Evolutionary conservation across 2,329 filamentous ascomycete species (phyloP).

Genomic region (Pleoardoris graminearum): DNA sequence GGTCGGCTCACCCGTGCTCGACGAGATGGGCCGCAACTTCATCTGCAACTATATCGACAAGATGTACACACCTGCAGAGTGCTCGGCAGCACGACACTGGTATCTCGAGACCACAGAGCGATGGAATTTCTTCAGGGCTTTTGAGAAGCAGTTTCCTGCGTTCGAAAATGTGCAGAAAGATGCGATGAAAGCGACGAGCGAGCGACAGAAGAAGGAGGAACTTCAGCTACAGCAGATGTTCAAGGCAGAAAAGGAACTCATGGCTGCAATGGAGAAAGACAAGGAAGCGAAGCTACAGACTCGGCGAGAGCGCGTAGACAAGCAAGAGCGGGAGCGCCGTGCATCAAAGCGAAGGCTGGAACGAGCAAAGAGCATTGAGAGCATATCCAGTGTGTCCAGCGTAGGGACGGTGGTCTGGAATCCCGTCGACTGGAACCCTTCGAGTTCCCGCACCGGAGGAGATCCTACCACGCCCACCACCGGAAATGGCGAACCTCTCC

Average conservation of each 20-base stretch:
- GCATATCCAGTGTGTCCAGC: neutral
- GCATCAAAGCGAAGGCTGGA: neutral
- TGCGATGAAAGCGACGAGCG: neutral
- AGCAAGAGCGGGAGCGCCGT: neutral
- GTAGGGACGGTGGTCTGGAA: slow-evolving; percentile 5
- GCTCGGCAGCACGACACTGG: slow-evolving; percentile 14
- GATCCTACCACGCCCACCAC: neutral
- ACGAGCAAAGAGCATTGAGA: neutral
- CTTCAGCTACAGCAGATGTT: neutral
- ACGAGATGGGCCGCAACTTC: slow-evolving; percentile 23
- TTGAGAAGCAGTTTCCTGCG: slow-evolving; percentile 12
- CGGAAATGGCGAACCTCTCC: neutral
- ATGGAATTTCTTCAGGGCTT: slow-evolving; percentile 13
- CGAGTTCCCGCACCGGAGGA: neutral
- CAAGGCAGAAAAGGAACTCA: neutral
- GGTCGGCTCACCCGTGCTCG: slow-evolving; percentile 11
- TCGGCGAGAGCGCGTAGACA: neutral
- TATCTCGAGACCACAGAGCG: slow-evolving; percentile 10
- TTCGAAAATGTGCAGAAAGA: slow-evolving; percentile 11
- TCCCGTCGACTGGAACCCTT: neutral
- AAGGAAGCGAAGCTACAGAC: neutral
- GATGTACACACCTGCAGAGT: slow-evolving; percentile 14
- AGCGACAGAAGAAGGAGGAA: neutral
- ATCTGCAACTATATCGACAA: slow-evolving; percentile 10
- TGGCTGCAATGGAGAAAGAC: neutral